Percentiles rank a stretch among this genome's conserved stretches.
phyloP scores from a whole-genome alignment of 208 protist species.

The Endotrypanum monterogeii region DNA sequence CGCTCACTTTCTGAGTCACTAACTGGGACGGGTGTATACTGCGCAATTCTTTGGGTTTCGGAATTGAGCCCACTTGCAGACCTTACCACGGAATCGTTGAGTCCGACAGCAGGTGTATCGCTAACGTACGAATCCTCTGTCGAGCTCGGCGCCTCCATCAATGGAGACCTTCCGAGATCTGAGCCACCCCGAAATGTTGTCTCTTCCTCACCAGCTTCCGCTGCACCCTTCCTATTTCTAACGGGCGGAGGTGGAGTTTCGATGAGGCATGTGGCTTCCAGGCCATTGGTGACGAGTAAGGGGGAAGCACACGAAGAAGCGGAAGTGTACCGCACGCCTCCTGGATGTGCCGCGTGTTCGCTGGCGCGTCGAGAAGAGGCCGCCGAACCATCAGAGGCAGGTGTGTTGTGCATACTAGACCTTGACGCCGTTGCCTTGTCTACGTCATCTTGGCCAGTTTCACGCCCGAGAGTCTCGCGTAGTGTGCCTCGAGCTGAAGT shows the following conservation, averaged over 20 bases:
- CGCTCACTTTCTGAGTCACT: slow-evolving; percentile 83
- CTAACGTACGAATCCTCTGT: slow-evolving; percentile 37
- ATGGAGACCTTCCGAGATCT: background rate
- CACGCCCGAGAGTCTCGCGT: background rate
- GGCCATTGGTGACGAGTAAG: background rate
- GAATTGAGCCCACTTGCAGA: background rate
- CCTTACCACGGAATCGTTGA: background rate
- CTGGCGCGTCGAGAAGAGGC: background rate
- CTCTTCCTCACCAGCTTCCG: background rate
- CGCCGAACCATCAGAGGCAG: background rate
- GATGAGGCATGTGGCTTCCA: background rate
- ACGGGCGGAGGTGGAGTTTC: background rate
- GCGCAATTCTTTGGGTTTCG: background rate
- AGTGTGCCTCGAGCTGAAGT: slow-evolving; percentile 6
- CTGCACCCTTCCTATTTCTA: background rate
- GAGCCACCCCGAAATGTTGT: background rate
- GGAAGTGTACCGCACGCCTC: background rate
- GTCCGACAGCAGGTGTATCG: slow-evolving; percentile 4
- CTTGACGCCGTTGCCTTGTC: background rate
- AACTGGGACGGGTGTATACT: slow-evolving; percentile 49
- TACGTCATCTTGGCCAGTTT: background rate
- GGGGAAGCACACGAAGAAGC: background rate
- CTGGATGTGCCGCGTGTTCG: background rate
- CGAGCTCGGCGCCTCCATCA: background rate
- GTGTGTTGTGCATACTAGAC: background rate